Conservation (phyloP, 441 rosid genomes). For the Syzygium malaccense region DNA sequence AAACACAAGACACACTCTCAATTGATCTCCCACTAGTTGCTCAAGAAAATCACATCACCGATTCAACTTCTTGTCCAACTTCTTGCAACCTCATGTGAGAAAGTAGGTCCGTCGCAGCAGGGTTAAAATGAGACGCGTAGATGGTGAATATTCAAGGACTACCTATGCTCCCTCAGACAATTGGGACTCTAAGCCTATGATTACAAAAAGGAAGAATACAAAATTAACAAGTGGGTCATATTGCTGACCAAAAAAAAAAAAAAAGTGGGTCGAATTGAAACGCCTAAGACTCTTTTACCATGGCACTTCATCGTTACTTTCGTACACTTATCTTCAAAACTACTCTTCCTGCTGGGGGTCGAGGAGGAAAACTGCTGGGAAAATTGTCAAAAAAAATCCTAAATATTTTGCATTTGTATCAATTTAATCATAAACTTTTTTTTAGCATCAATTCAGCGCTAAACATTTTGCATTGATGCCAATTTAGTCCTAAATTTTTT, state of each 20-base stretch:
- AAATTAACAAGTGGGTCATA: neutral
- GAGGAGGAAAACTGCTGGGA: neutral
- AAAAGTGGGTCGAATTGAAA: neutral
- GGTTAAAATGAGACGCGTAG: neutral
- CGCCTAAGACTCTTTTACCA: neutral
- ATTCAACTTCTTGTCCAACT: neutral
- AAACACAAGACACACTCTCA: neutral
- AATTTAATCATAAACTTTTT: no score
- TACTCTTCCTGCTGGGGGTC: neutral
- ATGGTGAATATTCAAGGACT: neutral
- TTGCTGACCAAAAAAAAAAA: no score
- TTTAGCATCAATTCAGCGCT: no score
- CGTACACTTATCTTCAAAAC: neutral
- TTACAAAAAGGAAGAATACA: neutral
- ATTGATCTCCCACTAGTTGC: neutral
- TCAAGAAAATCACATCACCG: neutral
- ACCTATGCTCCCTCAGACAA: neutral
- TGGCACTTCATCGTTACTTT: neutral
- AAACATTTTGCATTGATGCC: no score
- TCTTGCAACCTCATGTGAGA: neutral
- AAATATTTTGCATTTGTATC: rapidly evolving
- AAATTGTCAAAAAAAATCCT: no score
- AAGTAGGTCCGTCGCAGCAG: neutral
- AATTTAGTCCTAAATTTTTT: no score
- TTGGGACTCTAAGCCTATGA: neutral